Conservation (phyloP, 2,329 filamentous ascomycete species). For the Colletotrichum sp. region DNA sequence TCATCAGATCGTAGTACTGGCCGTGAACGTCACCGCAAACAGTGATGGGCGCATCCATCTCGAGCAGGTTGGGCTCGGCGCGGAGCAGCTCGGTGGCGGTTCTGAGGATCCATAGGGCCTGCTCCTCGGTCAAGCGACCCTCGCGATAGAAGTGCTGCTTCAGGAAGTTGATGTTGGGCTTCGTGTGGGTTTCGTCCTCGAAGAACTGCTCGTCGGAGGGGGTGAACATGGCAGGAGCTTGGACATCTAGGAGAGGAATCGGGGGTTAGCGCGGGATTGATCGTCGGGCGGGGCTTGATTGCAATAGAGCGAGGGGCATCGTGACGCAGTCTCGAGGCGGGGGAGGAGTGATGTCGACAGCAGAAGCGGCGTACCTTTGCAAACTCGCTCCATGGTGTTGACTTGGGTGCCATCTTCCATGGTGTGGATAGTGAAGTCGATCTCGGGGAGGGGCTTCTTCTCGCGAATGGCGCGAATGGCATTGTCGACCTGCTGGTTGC, state of each 20-base stretch:
- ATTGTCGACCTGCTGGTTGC: constrained; percentile 78
- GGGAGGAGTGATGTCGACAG: constrained; percentile 4
- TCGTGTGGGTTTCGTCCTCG: constrained; percentile 81
- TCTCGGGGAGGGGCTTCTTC: constrained; percentile 95
- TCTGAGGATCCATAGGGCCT: constrained; percentile 93
- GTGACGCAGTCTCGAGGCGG: constrained; percentile 21
- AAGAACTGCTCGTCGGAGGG: constrained; percentile 96
- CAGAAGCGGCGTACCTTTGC: constrained; percentile 77
- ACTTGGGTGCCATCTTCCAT: constrained; percentile 98
- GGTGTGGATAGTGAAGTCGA: constrained; percentile 97
- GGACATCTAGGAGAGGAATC: constrained; percentile 73
- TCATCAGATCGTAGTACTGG: constrained; percentile 99
- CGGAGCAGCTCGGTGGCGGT: constrained; percentile 87
- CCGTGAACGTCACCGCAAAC: constrained; percentile 98
- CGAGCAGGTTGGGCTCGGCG: constrained; percentile 91
- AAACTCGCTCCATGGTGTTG: constrained; percentile 93
- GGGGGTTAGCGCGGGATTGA: constrained; percentile 26
- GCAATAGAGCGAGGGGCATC: constrained; percentile 14
- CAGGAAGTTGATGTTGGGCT: constrained; percentile 91
- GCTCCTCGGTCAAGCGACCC: constrained; percentile 94
- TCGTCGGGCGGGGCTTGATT: constrained; percentile 11
- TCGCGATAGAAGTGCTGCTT: constrained; percentile 99
- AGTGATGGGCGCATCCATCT: constrained; percentile 99
- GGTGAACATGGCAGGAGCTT: constrained; percentile 92
- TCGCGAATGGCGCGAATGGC: constrained; percentile 89